phyloP scores from a whole-genome alignment of 768 basidiomycete species.

The Nidularia pulvinata region DNA sequence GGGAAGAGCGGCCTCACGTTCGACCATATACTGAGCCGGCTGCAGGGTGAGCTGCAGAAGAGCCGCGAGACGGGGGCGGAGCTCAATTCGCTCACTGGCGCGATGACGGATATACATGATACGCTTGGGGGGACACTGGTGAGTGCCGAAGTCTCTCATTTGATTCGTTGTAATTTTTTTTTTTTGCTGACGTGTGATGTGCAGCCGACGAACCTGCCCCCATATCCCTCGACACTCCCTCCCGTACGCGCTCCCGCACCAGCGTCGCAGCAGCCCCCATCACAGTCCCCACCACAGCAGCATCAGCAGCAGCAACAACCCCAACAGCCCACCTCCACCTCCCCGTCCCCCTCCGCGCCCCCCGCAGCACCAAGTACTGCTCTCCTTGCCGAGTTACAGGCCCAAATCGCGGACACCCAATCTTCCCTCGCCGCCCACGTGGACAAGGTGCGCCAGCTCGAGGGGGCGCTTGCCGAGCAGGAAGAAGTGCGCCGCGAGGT shows the following conservation, averaged over 20 bases:
- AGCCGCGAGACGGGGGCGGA: slow-evolving; percentile 93
- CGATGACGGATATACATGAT: slow-evolving; percentile 92
- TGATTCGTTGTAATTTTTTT: no score
- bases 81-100: slow-evolving; percentile 69
- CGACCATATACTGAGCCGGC: slow-evolving; percentile 85
- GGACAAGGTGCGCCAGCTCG: slow-evolving; percentile 82
- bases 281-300: no score
- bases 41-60: slow-evolving; percentile 95
- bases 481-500: slow-evolving; percentile 84
- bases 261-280: slow-evolving; percentile 22
- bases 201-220: slow-evolving; percentile 61
- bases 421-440: slow-evolving; percentile 72
- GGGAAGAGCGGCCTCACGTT: slow-evolving; percentile 90
- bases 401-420: slow-evolving; percentile 86
- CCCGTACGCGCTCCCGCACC: slow-evolving; percentile 59
- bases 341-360: slow-evolving; percentile 3
- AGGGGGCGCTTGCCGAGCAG: slow-evolving; percentile 81
- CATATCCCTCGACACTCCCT: slow-evolving; percentile 66
- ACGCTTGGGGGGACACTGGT: slow-evolving; percentile 85
- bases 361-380: slow-evolving; percentile 14
- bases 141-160: not conserved
- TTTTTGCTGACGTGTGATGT: slow-evolving; percentile 1
- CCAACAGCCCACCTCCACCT: slow-evolving; percentile 10
- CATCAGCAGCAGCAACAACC: no score
- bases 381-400: slow-evolving; percentile 64